A percentile compares a stretch with the other conserved stretches of the same genome.
phyloP scores from a whole-genome alignment of 129 eudicot genomes.

The Saposhnikovia divaricata region DNA sequence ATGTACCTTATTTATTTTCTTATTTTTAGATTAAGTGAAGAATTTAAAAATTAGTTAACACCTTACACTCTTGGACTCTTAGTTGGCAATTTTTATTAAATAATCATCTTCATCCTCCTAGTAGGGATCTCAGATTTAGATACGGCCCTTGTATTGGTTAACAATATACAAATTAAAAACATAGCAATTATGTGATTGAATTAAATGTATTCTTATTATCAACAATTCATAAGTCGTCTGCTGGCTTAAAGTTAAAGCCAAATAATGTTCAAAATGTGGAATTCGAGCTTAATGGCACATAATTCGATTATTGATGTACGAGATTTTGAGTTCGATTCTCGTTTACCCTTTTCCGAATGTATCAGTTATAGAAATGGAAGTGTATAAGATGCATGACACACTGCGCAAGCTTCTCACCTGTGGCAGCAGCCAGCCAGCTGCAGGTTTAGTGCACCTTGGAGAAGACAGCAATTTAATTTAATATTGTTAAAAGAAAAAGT shows the following conservation, averaged over 20 bases:
- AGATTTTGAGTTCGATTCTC: too few relatives aligned
- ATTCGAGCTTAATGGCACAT: too few relatives aligned
- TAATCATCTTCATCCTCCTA: neutral
- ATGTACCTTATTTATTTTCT: conserved; percentile 4
- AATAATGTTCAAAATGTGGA: too few relatives aligned
- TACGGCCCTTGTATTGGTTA: neutral
- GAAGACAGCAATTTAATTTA: neutral
- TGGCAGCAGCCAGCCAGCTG: neutral
- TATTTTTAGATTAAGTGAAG: neutral
- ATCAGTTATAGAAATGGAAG: too few relatives aligned
- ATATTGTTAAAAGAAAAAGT: neutral
- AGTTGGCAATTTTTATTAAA: neutral
- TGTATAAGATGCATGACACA: neutral
- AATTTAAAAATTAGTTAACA: neutral
- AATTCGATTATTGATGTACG: too few relatives aligned
- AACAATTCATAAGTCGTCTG: neutral
- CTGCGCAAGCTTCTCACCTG: neutral
- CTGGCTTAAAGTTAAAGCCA: too few relatives aligned
- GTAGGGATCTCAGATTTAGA: conserved; percentile 3
- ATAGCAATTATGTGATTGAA: neutral
- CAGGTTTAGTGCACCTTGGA: neutral
- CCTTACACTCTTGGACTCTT: neutral
- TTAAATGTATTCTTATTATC: neutral
- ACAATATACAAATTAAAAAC: neutral
- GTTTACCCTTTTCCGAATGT: too few relatives aligned